phyloP scores from a whole-genome alignment of 345 rosid genomes.

The Ceriops zippeliana region DNA sequence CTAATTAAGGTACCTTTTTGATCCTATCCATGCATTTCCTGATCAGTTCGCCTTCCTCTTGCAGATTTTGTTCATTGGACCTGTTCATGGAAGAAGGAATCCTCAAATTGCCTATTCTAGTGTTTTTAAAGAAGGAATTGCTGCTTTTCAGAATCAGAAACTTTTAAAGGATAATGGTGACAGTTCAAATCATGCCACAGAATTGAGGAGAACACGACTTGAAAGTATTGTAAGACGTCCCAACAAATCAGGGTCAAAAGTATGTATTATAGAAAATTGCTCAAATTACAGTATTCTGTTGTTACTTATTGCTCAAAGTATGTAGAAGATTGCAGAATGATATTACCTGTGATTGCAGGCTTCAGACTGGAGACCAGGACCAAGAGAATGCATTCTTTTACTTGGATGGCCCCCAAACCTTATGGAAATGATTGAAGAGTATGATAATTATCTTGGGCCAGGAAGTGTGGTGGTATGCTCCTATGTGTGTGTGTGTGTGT shows the following conservation, averaged over 20 bases:
- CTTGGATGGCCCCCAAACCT: constrained; percentile 97
- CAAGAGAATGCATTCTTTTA: constrained; percentile 73
- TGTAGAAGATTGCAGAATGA: constrained; percentile 13
- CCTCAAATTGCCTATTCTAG: constrained; percentile 43
- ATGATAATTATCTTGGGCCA: constrained; percentile 94
- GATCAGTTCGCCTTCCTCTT: constrained; percentile 12
- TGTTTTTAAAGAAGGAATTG: constrained; percentile 28
- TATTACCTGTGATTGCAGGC: constrained; percentile 41
- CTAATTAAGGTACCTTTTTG: constrained; percentile 9
- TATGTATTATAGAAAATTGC: constrained; percentile 26
- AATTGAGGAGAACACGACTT: constrained; percentile 46
- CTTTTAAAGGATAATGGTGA: constrained; percentile 30
- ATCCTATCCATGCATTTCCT: constrained; percentile 14
- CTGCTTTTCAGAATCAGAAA: constrained; percentile 23
- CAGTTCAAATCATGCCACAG: constrained; percentile 33
- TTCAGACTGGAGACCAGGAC: constrained; percentile 64
- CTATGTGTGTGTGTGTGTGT: constrained; percentile 3
- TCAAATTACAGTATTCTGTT: constrained; percentile 12
- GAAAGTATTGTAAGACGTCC: constrained; percentile 51
- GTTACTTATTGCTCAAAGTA: background rate
- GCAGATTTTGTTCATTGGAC: constrained; percentile 73
- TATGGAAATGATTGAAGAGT: constrained; percentile 84
- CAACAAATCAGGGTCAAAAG: constrained; percentile 63
- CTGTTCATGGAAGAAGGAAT: constrained; percentile 54
- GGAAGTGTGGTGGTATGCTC: constrained; percentile 77